phyloP scores from a whole-genome alignment of 1,284 basidiomycete genomes.

The Inonotus hispidus region DNA sequence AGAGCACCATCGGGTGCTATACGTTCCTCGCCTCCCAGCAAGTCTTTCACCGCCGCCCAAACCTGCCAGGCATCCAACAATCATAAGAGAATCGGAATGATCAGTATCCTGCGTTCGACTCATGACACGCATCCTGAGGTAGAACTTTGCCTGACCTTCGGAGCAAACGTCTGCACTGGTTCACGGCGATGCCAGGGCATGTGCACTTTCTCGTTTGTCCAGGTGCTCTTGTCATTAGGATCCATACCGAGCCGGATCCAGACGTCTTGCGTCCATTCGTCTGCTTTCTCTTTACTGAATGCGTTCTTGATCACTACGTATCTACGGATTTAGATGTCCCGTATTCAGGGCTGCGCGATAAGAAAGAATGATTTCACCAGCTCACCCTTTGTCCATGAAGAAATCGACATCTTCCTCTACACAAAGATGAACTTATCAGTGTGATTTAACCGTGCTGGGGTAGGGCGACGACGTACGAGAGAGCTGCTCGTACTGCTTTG shows the following conservation, averaged over 20 bases:
- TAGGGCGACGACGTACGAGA: conserved; percentile 5
- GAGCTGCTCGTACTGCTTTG: conserved; percentile 17
- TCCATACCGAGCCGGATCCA: conserved; percentile 50
- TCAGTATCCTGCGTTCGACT: background rate
- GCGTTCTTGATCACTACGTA: conserved; percentile 47
- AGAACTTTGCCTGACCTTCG: conserved; percentile 36
- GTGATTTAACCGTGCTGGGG: background rate
- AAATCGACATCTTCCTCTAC: conserved; percentile 43
- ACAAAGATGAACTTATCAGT: background rate
- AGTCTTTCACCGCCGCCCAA: conserved; percentile 53
- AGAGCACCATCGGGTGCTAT: conserved; percentile 41
- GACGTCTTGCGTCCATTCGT: conserved; percentile 42
- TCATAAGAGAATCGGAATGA: background rate
- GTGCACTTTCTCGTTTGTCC: conserved; percentile 49
- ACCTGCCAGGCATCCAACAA: conserved; percentile 30
- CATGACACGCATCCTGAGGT: too few species aligned
- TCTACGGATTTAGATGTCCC: background rate
- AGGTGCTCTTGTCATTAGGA: conserved; percentile 47
- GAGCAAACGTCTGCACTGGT: conserved; percentile 44
- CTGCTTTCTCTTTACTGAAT: conserved; percentile 46
- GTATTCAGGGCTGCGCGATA: too few species aligned
- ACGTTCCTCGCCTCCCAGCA: conserved; percentile 52
- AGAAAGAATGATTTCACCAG: background rate
- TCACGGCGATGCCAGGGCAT: conserved; percentile 48
- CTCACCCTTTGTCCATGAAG: conserved; percentile 48